These are phyloP conservation scores for Forsythia viridissima DNA, from an alignment of 257 asterid genomes.

Conservation along the genomic window DNA sequence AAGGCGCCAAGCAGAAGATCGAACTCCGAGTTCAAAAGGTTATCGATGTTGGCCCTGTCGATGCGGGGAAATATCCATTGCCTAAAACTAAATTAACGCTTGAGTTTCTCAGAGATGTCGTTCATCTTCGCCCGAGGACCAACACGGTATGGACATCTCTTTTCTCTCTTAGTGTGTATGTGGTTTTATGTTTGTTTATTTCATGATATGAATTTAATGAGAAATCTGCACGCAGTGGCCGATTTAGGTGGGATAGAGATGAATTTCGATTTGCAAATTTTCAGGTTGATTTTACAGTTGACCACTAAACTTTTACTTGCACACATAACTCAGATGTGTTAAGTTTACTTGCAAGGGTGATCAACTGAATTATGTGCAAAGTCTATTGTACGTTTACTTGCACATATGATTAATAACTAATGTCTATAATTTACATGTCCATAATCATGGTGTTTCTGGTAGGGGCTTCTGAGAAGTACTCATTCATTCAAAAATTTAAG, in stretches of 20 bases:
- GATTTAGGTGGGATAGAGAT: background rate
- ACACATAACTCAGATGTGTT: too few species aligned
- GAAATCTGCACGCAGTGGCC: background rate
- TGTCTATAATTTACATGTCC: background rate
- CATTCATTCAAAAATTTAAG: too few species aligned
- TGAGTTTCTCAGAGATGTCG: conserved; percentile 72
- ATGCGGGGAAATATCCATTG: conserved; percentile 82
- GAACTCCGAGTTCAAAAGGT: conserved; percentile 75
- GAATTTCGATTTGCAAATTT: background rate
- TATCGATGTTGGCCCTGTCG: conserved; percentile 73
- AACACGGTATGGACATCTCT: conserved; percentile 51
- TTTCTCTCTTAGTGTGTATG: background rate
- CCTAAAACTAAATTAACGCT: conserved; percentile 80
- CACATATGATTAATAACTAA: too few species aligned
- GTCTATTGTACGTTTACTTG: background rate
- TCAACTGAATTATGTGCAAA: background rate
- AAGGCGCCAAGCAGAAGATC: conserved; percentile 66
- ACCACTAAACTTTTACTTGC: too few species aligned
- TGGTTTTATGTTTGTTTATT: background rate
- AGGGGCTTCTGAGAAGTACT: too few species aligned
- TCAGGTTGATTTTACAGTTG: too few species aligned
- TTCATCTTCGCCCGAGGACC: conserved; percentile 91
- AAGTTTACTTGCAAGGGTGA: too few species aligned
- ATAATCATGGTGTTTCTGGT: background rate
- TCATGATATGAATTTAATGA: background rate